Evolutionary conservation across 1,284 basidiomycete species (phyloP), one percentile per base, ranked within the genome.

Genomic region (Cryptococcus hybrid): DNA sequence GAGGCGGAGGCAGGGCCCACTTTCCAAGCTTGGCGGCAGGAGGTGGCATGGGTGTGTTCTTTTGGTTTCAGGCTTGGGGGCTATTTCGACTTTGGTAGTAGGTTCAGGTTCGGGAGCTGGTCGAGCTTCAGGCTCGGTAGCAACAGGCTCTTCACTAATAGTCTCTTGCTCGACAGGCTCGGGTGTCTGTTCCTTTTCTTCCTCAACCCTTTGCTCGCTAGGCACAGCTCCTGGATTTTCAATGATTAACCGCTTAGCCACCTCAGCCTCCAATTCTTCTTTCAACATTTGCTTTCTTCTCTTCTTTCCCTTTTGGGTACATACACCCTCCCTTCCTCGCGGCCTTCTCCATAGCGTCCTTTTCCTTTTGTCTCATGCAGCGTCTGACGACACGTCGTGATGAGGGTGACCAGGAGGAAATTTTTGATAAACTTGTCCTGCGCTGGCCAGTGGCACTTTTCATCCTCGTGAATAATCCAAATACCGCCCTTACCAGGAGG

Each of bases 401-500:
- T 76, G 74, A 30, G 71, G 68, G 51, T 76, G 73, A 0, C 56
- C 60, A 1, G 67, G 50, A 0, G 72, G 73, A 40, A 75, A 54
- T 73, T 76, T 59, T 76, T 76, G 68, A 74, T 74, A 48, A 76
- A 76, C 60, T 74, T 74, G 64, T 72, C 68, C 48, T 72, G 71
- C 2, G 68, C 62, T 3, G 70, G 73, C 71, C 70, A 78, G 55
- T 74, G 70, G 52, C 68, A 67, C 61, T 73, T 76, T 60, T 73
- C 75, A 9, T 68, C 70, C 24, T 73, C 71, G 39, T 74, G 70
- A 37, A 79, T 78, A 51, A 77, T 70, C 77, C 77, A 78, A 51
- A 78, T 76, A 15, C 74, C 74, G 9, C 77, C 77, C 47, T 78
- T 78, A 13, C 77, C 77, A 0, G 74, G 69, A 2, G 76, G 74